Base-by-base conservation (phyloP, 2,329 filamentous ascomycete genomes). In the Pleurostoma richardsiae region DNA sequence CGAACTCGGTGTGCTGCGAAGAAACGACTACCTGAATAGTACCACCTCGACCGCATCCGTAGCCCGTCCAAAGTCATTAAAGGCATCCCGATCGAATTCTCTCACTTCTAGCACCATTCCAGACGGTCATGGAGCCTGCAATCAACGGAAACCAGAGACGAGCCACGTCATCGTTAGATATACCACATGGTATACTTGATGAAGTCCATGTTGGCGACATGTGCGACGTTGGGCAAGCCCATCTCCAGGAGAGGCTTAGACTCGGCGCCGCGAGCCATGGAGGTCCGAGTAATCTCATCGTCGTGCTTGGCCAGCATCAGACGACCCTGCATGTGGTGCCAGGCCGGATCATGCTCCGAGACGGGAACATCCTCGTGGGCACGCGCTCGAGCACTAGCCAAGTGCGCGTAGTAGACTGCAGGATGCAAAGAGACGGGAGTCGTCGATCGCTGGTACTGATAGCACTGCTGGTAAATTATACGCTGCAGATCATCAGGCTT, bases 401-500 rank as follows among this genome's bases (percentile, higher is more conserved):
- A 69, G 66, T 99, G 94, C 0, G 95, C 90, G 56, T 99, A 99
- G 75, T 99, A 99, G 1, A 97, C 86, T 0, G 94, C 90, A 0
- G 94, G 94, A 54, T 84, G 88, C 0, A 94, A 68, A 0, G 91
- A 96, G 0, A 99, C 91, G 0, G 94, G 90, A 0, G 92, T 97
- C 0, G 91, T 97, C 0, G 91, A 94, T 11, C 94, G 83, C 46
- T 86, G 85, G 60, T 96, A 99, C 47, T 95, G 90, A 66, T 96
- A 99, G 40, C 86, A 95, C 52, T 96, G 90, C 55, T 96, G 86
- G 58, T 97, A 97, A 27, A 97, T 86, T 79, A 97, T 86, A 47
- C 85, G 84, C 59, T 96, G 88, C 0, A 99, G 73, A 3, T 85
- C 76, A 39, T 88, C 82, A 0, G 85, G 74, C 1, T 74, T 64